Percentiles rank a stretch among this genome's conserved stretches.
phyloP scores from a whole-genome alignment of 2,329 filamentous ascomycete species.

The Alternaria ventricosa region DNA sequence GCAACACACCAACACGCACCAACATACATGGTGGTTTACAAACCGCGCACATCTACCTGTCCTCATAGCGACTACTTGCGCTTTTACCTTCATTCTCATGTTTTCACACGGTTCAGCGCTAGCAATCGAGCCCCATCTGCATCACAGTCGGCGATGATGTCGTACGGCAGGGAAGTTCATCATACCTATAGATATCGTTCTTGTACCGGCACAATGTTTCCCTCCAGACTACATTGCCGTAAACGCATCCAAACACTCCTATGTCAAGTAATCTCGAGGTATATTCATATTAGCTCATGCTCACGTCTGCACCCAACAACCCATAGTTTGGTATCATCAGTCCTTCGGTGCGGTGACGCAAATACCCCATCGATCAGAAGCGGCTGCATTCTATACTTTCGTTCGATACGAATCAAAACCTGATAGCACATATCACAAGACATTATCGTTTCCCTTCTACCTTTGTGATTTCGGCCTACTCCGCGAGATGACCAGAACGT shows the following conservation, averaged over 20 bases:
- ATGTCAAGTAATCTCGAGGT: neutral
- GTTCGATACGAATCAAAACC: no score
- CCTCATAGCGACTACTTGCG: neutral
- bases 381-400: neutral
- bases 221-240: neutral
- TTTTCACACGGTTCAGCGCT: neutral
- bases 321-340: neutral
- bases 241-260: no score
- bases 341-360: neutral
- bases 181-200: neutral
- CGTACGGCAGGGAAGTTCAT: neutral
- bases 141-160: neutral
- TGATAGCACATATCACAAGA: neutral
- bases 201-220: neutral
- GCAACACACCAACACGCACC: no score
- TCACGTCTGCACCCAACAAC: neutral
- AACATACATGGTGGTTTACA: no score
- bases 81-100: neutral
- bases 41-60: neutral
- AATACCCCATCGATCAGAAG: neutral
- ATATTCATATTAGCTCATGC: neutral
- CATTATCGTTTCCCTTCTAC: fast-evolving
- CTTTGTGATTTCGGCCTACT: neutral
- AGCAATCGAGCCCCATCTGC: neutral
- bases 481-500: neutral